Conservation (phyloP, 192 early-diverging fungal genomes). For the Ambispora gerdemannii region DNA sequence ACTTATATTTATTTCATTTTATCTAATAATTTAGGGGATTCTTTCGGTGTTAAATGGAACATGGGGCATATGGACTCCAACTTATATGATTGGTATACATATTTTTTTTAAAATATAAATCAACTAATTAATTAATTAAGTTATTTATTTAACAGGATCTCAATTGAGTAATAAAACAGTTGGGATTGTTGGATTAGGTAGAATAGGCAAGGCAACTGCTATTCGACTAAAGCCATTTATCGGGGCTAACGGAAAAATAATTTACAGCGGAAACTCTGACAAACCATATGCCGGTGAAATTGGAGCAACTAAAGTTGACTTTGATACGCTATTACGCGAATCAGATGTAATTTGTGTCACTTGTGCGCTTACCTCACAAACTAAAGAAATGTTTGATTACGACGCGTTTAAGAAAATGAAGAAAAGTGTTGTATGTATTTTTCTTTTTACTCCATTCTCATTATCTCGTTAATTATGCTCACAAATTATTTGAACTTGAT, state of each 20-base stretch:
- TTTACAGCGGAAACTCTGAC: constrained; percentile 58
- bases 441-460: background rate
- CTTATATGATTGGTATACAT: constrained; percentile 53
- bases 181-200: constrained; percentile 81
- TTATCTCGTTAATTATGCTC: background rate
- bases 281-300: constrained; percentile 51
- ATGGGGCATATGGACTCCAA: constrained; percentile 63
- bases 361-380: constrained; percentile 70
- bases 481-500: background rate
- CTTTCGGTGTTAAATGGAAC: constrained; percentile 34
- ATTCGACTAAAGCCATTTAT: constrained; percentile 67
- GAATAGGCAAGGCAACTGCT: constrained; percentile 76
- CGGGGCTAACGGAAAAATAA: constrained; percentile 45
- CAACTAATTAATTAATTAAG: background rate
- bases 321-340: constrained; percentile 57
- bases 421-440: constrained; percentile 43
- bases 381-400: constrained; percentile 67
- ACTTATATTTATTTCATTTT: background rate
- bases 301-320: constrained; percentile 46
- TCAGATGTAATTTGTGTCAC: constrained; percentile 74
- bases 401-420: constrained; percentile 71
- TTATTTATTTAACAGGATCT: constrained; percentile 45
- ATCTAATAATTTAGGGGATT: constrained; percentile 14
- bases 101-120: too few species aligned
- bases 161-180: constrained; percentile 77